Evolutionary conservation across 2,329 filamentous ascomycete species (phyloP), one percentile per base, ranked within the genome.

Genomic region (Gnomoniopsis sp.): DNA sequence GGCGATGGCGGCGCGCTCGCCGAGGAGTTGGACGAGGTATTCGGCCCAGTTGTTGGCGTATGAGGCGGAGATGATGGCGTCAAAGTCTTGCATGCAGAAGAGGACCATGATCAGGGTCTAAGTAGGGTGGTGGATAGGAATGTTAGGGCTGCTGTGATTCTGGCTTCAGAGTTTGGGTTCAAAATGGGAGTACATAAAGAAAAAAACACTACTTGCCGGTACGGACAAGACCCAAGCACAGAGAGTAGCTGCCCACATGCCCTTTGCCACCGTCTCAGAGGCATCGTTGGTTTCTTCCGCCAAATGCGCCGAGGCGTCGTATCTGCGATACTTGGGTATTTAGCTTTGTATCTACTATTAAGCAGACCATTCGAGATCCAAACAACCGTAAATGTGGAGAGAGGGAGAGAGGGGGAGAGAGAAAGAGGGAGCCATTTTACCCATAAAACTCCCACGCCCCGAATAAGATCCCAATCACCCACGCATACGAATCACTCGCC

Each of bases 31-130:
- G 2, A 75, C 66, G 3, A 75, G 65, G 55, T 74, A 75, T 55
- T 69, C 73, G 11, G 73, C 73, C 68, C 69, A 76, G 59, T 74
- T 75, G 63, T 75, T 75, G 36, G 68, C 53, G 51, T 74, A 75
- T 0, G 65, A 62, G 6, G 65, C 72, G 2, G 63, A 64, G 34
- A 74, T 67, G 56, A 76, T 72, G 15, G 67, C 70, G 7, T 73
- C 69, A 47, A 76, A 74, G 58, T 75, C 71, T 63, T 74, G 72
- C 53, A 75, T 70, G 63, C 72, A 75, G 65, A 74, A 74, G 2
- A 76, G 66, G n/a, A 75, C 66, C 12, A 75, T 64, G 46, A 74
- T 69, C 8, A 76, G 65, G 1, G 71, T 74, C 44, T 64, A n/a
- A n/a, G n/a, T n/a, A n/a, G n/a, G n/a, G n/a, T n/a, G n/a, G n/a